Evolutionary conservation across 164 flowering plant species (phyloP), one percentile per base, ranked within the genome.

Genomic region (Hamamelis virginiana): DNA sequence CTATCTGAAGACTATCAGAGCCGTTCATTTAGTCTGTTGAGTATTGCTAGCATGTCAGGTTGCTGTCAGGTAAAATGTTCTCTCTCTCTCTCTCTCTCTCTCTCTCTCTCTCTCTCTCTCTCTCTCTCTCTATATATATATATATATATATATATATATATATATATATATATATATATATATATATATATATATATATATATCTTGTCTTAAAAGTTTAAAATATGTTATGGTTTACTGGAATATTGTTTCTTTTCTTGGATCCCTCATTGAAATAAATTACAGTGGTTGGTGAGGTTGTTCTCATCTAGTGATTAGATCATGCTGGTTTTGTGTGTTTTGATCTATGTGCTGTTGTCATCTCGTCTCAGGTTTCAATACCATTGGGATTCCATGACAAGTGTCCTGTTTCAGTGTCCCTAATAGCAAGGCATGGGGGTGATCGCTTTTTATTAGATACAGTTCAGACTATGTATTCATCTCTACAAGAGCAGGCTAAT

Each of bases 391-490:
- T 79, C 65, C 81, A 91, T 74, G 91, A 92, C 26, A 91, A 86
- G 60, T 84, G 82, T 76, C 96, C 99, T 28, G 78, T 91, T 66
- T 89, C 99, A 60, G 91, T 95, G 61, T 95, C 99, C 47, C 81
- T 95, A 60, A 64, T 91, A 62, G 97, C 97, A 55, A 83, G 87
- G 51, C 92, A 89, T 76, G 97, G 97, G 21, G 89, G 89, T 72
- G 99, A 95, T 80, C 82, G 97, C 5, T 92, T 95, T 80, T 79
- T 95, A 70, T 85, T 95, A 14, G 98, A 95, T 72, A 84, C 86
- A 26, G 81, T 89, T 48, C 83, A 87, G 52, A 76, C 81, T 59
- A 78, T 95, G 87, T 87, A 88, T 80, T 45, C 80, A 23, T 73
- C 91, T 73, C 81, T 96, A 27, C 86, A 87, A 72, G 95, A 93